phyloP scores from a whole-genome alignment of 2,329 filamentous ascomycete genomes.

The Fusarium cyanostomum region DNA sequence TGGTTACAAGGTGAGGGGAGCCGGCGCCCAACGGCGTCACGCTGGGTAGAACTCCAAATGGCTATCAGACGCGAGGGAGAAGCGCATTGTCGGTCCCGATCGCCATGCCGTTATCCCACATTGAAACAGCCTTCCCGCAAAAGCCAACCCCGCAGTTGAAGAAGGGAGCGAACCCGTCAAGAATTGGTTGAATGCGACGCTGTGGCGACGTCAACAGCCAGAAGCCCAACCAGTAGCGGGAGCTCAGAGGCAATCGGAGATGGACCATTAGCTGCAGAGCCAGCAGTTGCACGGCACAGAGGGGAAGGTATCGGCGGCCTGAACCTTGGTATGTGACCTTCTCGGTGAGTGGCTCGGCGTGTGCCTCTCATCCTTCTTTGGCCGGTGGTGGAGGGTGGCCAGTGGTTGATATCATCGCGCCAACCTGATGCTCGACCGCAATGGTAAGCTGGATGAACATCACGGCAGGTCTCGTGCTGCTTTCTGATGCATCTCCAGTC shows the following conservation, averaged over 20 bases:
- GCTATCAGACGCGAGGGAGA: constrained; percentile 9
- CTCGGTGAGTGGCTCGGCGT: constrained; percentile 39
- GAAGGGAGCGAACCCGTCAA: not conserved
- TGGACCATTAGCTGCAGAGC: constrained; percentile 18
- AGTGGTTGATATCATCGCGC: constrained; percentile 41
- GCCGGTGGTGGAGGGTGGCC: constrained; percentile 45
- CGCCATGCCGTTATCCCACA: constrained; percentile 19
- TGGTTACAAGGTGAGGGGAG: constrained; percentile 12
- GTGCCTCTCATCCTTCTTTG: constrained; percentile 25
- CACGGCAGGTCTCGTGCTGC: constrained; percentile 38
- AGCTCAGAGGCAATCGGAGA: not conserved
- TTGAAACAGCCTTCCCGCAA: constrained; percentile 5
- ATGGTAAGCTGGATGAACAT: constrained; percentile 38
- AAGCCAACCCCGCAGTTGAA: constrained; percentile 29
- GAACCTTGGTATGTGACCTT: constrained; percentile 38
- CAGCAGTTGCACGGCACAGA: constrained; percentile 10
- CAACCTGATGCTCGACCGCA: constrained; percentile 14
- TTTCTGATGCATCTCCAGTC: constrained; percentile 8
- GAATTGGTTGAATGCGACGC: constrained; percentile 30
- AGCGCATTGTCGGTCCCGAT: constrained; percentile 4
- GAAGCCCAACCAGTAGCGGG: constrained; percentile 12
- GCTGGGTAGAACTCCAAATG: constrained; percentile 29
- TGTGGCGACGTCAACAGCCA: constrained; percentile 16
- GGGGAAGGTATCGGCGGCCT: constrained; percentile 21
- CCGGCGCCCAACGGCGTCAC: constrained; percentile 22